These are phyloP conservation scores for Sarocladium oryzae DNA, from an alignment of 2,329 filamentous ascomycete genomes.

Conservation along the genomic window DNA sequence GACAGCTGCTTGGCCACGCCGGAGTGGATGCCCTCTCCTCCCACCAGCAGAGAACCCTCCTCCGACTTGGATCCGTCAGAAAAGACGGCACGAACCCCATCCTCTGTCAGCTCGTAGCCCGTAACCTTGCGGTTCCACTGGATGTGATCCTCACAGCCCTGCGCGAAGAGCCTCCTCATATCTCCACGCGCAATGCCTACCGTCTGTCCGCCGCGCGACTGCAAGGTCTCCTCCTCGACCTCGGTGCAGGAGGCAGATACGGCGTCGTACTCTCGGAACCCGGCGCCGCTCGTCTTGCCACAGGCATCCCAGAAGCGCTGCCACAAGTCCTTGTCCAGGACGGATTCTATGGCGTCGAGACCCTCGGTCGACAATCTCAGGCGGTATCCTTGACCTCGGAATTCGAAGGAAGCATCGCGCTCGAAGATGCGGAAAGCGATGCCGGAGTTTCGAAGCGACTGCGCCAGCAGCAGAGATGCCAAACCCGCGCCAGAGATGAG, in stretches of 20 bases:
- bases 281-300: constrained; percentile 52
- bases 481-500: constrained; percentile 40
- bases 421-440: constrained; percentile 53
- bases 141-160: constrained; percentile 48
- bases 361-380: constrained; percentile 51
- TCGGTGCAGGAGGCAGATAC: constrained; percentile 36
- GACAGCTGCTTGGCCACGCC: constrained; percentile 54
- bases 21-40: constrained; percentile 58
- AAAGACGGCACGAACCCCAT: constrained; percentile 52
- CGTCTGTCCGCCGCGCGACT: constrained; percentile 49
- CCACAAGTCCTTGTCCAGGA: constrained; percentile 41
- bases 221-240: constrained; percentile 31
- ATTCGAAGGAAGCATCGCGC: constrained; percentile 41
- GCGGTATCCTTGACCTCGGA: constrained; percentile 57
- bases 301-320: constrained; percentile 51
- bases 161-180: constrained; percentile 53
- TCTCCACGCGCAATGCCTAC: constrained; percentile 57
- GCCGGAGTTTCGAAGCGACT: constrained; percentile 31
- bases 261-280: constrained; percentile 45
- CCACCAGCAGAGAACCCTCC: constrained; percentile 53
- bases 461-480: constrained; percentile 36
- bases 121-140: constrained; percentile 50
- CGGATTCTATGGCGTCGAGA: constrained; percentile 53
- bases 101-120: constrained; percentile 49
- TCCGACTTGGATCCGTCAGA: constrained; percentile 52